Conservation (phyloP, 1,284 basidiomycete genomes). For the Ceratobasidium sp. region DNA sequence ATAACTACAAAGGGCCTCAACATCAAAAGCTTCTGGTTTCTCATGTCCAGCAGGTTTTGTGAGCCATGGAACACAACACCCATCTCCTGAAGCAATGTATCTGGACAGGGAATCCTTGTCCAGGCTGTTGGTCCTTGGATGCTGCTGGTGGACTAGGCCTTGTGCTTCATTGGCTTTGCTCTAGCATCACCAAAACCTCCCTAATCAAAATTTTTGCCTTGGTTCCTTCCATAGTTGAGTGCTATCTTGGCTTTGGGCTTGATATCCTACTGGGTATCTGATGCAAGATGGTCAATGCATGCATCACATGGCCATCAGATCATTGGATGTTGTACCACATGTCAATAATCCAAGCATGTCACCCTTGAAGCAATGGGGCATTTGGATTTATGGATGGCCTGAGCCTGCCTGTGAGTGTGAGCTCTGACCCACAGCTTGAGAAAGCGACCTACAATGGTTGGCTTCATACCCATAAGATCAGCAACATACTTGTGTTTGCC, state of each 20-base stretch:
- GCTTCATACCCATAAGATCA: conserved; percentile 53
- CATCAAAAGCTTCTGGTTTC: background rate
- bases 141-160: conserved; percentile 4
- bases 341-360: conserved; percentile 48
- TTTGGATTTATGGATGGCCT: conserved; percentile 51
- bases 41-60: conserved; percentile 1
- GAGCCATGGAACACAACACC: background rate
- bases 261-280: conserved; percentile 50
- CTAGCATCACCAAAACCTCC: conserved; percentile 51
- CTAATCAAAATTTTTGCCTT: conserved; percentile 53
- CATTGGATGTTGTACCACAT: conserved; percentile 48
- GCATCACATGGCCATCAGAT: conserved; percentile 49
- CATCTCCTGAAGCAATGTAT: background rate
- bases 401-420: conserved; percentile 44
- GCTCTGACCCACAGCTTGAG: conserved; percentile 53
- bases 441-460: conserved; percentile 61
- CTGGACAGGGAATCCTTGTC: background rate
- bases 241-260: conserved; percentile 52
- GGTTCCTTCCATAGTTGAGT: conserved; percentile 45
- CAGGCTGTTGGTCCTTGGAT: background rate
- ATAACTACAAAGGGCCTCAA: conserved; percentile 20
- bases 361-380: conserved; percentile 52
- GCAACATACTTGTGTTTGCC: conserved; percentile 47
- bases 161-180: conserved; percentile 55
- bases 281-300: conserved; percentile 48